These are phyloP conservation scores for Annulohypoxylon maeteangense DNA, from an alignment of 495 filamentous ascomycete genomes.

Conservation along the genomic window DNA sequence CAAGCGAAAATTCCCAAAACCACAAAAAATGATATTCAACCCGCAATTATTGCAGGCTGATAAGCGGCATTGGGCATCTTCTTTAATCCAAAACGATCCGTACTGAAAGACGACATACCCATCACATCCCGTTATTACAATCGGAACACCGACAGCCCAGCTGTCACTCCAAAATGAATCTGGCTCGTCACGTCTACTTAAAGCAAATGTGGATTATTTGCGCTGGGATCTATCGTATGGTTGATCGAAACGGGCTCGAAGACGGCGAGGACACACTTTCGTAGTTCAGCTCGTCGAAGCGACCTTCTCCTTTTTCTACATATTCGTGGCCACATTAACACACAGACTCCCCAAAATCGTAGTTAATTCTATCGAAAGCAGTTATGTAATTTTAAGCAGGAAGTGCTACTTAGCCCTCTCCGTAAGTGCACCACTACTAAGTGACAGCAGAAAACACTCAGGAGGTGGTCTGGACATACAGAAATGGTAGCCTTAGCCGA, in stretches of 20 bases:
- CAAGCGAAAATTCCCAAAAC: not conserved
- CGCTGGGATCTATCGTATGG: conserved; percentile 14
- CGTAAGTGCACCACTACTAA: conserved; percentile 3
- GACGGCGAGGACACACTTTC: conserved; percentile 3
- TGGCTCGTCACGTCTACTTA: conserved; percentile 19
- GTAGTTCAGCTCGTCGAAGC: conserved; percentile 21
- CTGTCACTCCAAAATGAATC: conserved; percentile 9
- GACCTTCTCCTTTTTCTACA: conserved; percentile 38
- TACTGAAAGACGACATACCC: conserved; percentile 37
- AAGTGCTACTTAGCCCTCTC: conserved; percentile 25
- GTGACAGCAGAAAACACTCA: conserved; percentile 8
- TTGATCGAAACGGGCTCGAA: conserved; percentile 16
- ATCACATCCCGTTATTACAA: conserved; percentile 40
- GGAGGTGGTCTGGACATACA: conserved; percentile 26
- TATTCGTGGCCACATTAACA: conserved; percentile 34
- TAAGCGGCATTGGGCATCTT: conserved; percentile 1
- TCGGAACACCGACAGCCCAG: conserved; percentile 32
- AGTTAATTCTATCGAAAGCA: conserved; percentile 20
- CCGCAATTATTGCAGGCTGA: not conserved
- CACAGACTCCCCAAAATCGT: conserved; percentile 5
- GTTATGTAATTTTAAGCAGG: not conserved
- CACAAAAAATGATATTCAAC: conserved; percentile 3
- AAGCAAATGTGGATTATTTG: conserved; percentile 15
- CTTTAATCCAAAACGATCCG: conserved; percentile 3
- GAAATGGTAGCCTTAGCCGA: conserved; percentile 10